Conservation (phyloP, 192 early-diverging fungal species). For the Rhizophagus clarus region DNA sequence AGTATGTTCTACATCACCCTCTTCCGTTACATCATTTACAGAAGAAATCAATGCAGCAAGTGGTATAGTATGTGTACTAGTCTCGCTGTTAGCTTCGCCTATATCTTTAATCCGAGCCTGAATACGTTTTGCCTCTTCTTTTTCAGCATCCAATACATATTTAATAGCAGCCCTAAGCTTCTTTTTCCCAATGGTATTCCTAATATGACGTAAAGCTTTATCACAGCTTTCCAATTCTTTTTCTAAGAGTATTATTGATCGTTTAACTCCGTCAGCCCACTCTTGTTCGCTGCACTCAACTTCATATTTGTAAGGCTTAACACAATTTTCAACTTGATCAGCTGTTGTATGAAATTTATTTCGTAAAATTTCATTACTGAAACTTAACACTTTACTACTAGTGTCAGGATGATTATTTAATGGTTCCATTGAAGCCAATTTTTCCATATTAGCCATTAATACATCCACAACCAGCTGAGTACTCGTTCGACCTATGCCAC, state of each 20-base stretch:
- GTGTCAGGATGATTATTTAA: slow-evolving; percentile 86
- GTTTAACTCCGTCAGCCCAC: slow-evolving; percentile 89
- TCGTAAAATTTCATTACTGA: slow-evolving; percentile 84
- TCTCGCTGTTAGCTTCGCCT: background rate
- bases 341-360: slow-evolving; percentile 86
- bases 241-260: slow-evolving; percentile 74
- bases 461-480: slow-evolving; percentile 93
- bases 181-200: slow-evolving; percentile 71
- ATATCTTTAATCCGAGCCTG: background rate
- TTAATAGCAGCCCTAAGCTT: slow-evolving; percentile 85
- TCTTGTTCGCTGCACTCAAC: slow-evolving; percentile 90
- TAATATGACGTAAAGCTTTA: slow-evolving; percentile 70
- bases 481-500: slow-evolving; percentile 87
- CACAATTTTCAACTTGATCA: slow-evolving; percentile 98
- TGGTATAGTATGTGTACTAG: background rate
- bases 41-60: background rate
- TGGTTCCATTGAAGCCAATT: slow-evolving; percentile 77
- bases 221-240: slow-evolving; percentile 80
- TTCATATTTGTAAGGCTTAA: slow-evolving; percentile 99
- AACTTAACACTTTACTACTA: slow-evolving; percentile 74
- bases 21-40: slow-evolving; percentile 36
- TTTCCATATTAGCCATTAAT: slow-evolving; percentile 80
- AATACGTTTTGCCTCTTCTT: slow-evolving; percentile 44
- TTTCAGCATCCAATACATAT: slow-evolving; percentile 72
- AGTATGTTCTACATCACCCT: slow-evolving; percentile 51